Evolutionary conservation across 1,284 basidiomycete species (phyloP), one percentile per base, ranked within the genome.

Genomic region (Grifola frondosa): DNA sequence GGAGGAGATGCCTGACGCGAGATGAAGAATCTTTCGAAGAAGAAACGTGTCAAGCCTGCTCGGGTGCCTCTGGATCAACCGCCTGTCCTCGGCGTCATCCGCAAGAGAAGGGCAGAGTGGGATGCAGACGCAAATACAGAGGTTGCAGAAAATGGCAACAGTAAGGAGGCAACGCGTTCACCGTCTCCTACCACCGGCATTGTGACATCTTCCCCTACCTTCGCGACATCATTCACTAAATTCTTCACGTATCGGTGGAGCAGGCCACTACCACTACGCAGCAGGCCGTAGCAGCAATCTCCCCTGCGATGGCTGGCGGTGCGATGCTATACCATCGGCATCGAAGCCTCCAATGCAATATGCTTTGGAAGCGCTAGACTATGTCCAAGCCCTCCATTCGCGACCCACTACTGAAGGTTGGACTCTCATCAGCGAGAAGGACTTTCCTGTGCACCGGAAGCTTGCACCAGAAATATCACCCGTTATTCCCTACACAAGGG

Each of bases 51-150:
- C 33, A 92, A 92, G 62, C 91, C 93, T 9, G 73, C 76, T 8
- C 80, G 95, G 13, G 84, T 96, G 30, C 94, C 97, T 1, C 75
- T 99, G 13, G 96, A 98, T 62, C 91, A 93, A 53, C 92, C 91
- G 0, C 88, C 91, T 1, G 89, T 89, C 0, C 66, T 91, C 43
- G 75, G 84, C 37, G 81, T 79, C 29, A 79, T 91, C 42, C 77
- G 88, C 28, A 73, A 75, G 52, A 73, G 84, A 26, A 75, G 74
- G 39, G 81, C 77, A 21, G 86, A 88, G 49, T 85, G 82, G 84
- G 69, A 73, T 36, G 61, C 64, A 28, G 53, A 62, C 39, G 50
- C 48, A 10, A 55, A 62, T 11, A 49, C 57, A 15, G 53, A 66
- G 31, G 57, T 58, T 15, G 44, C 50, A n/a, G 68, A 69, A 28